phyloP scores from a whole-genome alignment of 257 asterid genomes.

The Solanum piurae region DNA sequence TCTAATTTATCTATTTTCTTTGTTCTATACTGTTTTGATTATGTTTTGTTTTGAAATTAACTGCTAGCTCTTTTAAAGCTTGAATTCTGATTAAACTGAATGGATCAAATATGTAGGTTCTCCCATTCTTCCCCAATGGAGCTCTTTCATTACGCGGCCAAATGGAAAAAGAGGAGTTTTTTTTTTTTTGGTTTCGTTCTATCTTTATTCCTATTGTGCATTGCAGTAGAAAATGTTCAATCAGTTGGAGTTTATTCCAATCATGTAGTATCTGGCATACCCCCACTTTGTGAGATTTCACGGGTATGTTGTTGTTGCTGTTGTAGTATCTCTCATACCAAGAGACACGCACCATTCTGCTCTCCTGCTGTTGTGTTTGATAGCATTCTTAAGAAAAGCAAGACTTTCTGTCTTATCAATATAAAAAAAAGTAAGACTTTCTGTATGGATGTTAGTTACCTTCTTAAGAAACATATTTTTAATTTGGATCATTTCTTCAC shows the following conservation, averaged over 20 bases:
- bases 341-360: neutral
- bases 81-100: neutral
- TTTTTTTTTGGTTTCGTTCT: neutral
- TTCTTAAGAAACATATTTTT: neutral
- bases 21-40: neutral
- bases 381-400: neutral
- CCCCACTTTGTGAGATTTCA: no score
- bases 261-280: neutral
- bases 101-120: neutral
- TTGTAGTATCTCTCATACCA: neutral
- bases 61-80: neutral
- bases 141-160: neutral
- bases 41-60: neutral
- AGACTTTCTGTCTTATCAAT: no score
- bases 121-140: neutral
- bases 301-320: no score
- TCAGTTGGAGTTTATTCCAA: neutral
- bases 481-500: neutral
- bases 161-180: neutral
- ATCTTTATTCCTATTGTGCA: neutral
- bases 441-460: neutral
- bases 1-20: neutral
- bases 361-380: neutral
- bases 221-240: neutral
- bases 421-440: no score